Conservation (phyloP, 2,329 filamentous ascomycete genomes). For the Pleomassaria siparia region DNA sequence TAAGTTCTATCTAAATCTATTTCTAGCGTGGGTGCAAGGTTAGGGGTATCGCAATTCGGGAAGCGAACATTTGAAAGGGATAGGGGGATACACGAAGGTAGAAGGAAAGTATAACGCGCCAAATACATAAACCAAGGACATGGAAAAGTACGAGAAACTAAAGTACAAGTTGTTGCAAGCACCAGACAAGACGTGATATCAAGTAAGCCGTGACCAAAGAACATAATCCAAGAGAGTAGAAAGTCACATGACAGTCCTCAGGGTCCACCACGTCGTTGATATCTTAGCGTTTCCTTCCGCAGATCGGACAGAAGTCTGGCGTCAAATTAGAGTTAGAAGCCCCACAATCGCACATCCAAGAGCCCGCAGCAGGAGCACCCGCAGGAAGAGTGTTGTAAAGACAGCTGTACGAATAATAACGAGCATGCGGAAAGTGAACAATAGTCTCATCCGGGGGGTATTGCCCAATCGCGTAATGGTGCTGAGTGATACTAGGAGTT, state of each 20-base stretch:
- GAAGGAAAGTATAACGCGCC: too few species aligned
- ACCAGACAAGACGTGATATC: not conserved
- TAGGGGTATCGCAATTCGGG: too few species aligned
- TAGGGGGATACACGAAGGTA: too few species aligned
- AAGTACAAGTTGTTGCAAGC: too few species aligned
- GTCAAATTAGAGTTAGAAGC: not conserved
- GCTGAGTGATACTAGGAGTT: not conserved
- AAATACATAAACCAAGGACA: too few species aligned
- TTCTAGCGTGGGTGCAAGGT: too few species aligned
- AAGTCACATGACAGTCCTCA: not conserved
- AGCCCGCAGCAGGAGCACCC: not conserved
- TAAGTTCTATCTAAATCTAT: too few species aligned
- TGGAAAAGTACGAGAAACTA: too few species aligned
- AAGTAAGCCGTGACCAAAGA: not conserved
- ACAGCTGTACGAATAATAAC: not conserved
- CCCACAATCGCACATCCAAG: not conserved
- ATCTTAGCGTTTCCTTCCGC: not conserved
- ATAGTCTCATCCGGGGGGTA: not conserved
- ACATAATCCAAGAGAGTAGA: too few species aligned
- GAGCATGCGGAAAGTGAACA: not conserved
- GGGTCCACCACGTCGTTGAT: not conserved
- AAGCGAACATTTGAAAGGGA: too few species aligned
- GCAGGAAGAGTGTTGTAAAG: not conserved
- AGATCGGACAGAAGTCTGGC: constrained; percentile 3
- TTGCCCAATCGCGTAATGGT: not conserved